A percentile compares a stretch with the other conserved stretches of the same genome.
Evolutionary conservation across 345 rosid genomes (phyloP).

Genomic region (Rhodomyrtus tomentosa): DNA sequence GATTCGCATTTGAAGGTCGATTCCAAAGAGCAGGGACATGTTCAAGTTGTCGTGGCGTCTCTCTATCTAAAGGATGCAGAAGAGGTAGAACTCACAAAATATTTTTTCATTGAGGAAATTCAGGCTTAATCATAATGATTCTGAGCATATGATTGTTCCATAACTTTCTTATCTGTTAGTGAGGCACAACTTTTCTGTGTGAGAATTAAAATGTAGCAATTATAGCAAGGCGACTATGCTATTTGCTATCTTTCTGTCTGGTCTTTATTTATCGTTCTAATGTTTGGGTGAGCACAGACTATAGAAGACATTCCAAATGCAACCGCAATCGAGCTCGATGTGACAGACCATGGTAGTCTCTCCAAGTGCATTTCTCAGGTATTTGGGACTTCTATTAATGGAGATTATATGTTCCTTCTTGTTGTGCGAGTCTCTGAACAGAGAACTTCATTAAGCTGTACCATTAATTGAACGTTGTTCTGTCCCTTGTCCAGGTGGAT

Average conservation of each 20-base stretch:
- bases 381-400: background rate
- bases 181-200: background rate
- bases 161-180: background rate
- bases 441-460: background rate
- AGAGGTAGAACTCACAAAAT: conserved; percentile 37
- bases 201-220: background rate
- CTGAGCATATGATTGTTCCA: background rate
- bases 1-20: conserved; percentile 35
- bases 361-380: conserved; percentile 67
- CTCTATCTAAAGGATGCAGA: conserved; percentile 84
- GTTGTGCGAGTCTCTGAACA: background rate
- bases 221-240: background rate
- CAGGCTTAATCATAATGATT: background rate
- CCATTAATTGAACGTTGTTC: background rate
- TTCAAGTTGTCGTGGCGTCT: conserved; percentile 77
- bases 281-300: conserved; percentile 23
- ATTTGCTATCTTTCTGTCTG: background rate
- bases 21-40: conserved; percentile 27
- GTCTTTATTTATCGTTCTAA: background rate
- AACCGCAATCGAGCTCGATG: conserved; percentile 65
- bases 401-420: background rate
- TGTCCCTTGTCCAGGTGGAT: conserved; percentile 50
- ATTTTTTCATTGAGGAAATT: background rate
- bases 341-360: conserved; percentile 56
- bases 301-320: conserved; percentile 70